Evolutionary conservation across 192 early-diverging fungal species (phyloP).

Genomic region (Entomortierella parvispora): DNA sequence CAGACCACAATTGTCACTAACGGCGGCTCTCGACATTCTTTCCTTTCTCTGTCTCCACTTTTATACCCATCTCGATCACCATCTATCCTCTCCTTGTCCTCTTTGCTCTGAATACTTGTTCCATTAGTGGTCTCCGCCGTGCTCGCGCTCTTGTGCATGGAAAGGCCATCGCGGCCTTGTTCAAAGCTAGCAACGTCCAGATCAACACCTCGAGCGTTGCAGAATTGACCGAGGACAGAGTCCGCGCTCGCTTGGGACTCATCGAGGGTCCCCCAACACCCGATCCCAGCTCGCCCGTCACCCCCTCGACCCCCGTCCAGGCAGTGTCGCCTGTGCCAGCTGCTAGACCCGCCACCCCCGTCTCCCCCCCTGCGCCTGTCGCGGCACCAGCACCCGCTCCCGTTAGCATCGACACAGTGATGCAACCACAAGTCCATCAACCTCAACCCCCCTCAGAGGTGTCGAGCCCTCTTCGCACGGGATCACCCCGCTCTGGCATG

Average conservation of each 20-base stretch:
- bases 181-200: slow-evolving; percentile 60
- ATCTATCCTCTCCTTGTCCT: too few species aligned
- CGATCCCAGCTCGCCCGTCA: slow-evolving; percentile 22
- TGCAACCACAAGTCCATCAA: slow-evolving; percentile 21
- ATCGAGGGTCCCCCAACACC: slow-evolving; percentile 33
- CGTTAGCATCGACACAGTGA: slow-evolving; percentile 16
- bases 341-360: slow-evolving; percentile 33
- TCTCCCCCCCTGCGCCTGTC: slow-evolving; percentile 20
- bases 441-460: slow-evolving; percentile 2
- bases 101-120: not conserved
- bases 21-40: not conserved
- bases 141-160: slow-evolving; percentile 72
- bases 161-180: slow-evolving; percentile 65
- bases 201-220: slow-evolving; percentile 40
- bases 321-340: slow-evolving; percentile 26
- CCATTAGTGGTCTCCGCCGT: slow-evolving; percentile 61
- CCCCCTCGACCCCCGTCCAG: slow-evolving; percentile 20
- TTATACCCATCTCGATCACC: not conserved
- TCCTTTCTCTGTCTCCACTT: not conserved
- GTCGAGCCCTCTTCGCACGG: slow-evolving; percentile 29
- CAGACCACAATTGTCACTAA: not conserved
- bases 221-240: slow-evolving; percentile 33
- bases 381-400: slow-evolving; percentile 10
- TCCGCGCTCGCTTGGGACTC: slow-evolving; percentile 35
- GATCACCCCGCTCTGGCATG: slow-evolving; percentile 41